These are phyloP conservation scores for Eucalyptus victrix DNA, from an alignment of 345 rosid species.

Conservation along the genomic window DNA sequence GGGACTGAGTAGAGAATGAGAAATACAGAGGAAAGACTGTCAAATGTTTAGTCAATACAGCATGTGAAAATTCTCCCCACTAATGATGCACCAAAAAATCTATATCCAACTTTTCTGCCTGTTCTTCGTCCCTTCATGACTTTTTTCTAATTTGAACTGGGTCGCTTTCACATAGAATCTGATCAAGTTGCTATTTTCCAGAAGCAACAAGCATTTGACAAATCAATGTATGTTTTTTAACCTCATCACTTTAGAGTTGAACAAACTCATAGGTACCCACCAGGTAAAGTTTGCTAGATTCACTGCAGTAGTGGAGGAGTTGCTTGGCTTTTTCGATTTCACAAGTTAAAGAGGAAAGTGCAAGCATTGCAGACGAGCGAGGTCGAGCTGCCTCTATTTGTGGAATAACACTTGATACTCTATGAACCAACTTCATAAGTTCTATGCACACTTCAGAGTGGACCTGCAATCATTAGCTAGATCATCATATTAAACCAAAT, in stretches of 20 bases:
- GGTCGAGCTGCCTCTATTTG: conserved; percentile 78
- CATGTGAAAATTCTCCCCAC: not conserved
- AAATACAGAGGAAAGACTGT: not conserved
- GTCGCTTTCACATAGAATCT: not conserved
- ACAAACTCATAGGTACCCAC: conserved; percentile 16
- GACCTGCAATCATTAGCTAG: conserved; percentile 35
- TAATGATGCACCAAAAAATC: not conserved
- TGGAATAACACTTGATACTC: conserved; percentile 36
- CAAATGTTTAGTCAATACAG: not conserved
- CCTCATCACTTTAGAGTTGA: not conserved
- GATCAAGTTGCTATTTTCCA: not conserved
- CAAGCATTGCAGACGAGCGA: conserved; percentile 44
- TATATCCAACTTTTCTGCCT: not conserved
- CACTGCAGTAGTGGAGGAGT: conserved; percentile 59
- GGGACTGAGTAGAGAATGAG: not conserved
- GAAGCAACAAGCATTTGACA: not conserved
- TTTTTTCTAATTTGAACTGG: not conserved
- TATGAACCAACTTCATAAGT: conserved; percentile 31
- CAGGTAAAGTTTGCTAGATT: conserved; percentile 83
- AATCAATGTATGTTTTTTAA: not conserved
- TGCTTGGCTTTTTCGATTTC: conserved; percentile 50
- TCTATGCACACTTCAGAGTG: conserved; percentile 56
- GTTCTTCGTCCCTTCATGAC: not conserved
- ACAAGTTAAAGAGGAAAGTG: conserved; percentile 32
- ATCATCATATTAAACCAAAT: not conserved